These are phyloP conservation scores for Penicillium desertorum DNA, from an alignment of 495 filamentous ascomycete species.

Conservation along the genomic window DNA sequence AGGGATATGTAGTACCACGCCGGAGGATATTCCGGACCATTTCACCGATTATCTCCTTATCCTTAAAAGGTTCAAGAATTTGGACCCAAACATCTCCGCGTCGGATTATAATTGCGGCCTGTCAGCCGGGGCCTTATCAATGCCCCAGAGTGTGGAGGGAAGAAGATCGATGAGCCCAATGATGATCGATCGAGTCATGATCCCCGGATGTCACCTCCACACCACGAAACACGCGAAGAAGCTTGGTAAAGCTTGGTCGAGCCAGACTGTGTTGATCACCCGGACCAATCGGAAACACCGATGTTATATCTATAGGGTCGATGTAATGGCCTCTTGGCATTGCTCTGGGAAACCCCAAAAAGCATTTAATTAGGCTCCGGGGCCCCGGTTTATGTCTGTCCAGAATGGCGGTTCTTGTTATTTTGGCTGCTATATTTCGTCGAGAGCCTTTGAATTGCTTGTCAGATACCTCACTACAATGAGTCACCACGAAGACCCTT, in stretches of 20 bases:
- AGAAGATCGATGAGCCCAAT: constrained; percentile 5
- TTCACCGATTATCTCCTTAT: background rate
- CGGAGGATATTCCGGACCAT: constrained; percentile 8
- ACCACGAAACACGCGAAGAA: constrained; percentile 15
- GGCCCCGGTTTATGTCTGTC: constrained; percentile 2
- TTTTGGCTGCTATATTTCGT: constrained; percentile 2
- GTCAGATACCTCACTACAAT: constrained; percentile 11
- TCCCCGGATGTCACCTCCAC: constrained; percentile 33
- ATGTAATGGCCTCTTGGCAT: background rate
- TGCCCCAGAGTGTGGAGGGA: constrained; percentile 19
- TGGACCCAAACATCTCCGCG: background rate
- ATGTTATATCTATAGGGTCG: constrained; percentile 8
- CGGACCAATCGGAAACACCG: constrained; percentile 26
- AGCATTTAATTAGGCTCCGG: constrained; percentile 6
- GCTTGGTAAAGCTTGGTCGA: constrained; percentile 15
- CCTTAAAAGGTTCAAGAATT: background rate
- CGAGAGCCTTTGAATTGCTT: background rate
- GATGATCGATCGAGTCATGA: constrained; percentile 23
- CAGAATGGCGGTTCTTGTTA: constrained; percentile 8
- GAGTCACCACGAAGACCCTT: constrained; percentile 11
- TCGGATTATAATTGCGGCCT: constrained; percentile 24
- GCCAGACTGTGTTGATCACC: background rate
- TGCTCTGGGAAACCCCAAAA: background rate
- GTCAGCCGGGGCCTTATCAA: constrained; percentile 1
- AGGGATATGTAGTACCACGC: background rate